phyloP scores from a whole-genome alignment of 2,329 filamentous ascomycete genomes.

The Xylaria hypoxylon region DNA sequence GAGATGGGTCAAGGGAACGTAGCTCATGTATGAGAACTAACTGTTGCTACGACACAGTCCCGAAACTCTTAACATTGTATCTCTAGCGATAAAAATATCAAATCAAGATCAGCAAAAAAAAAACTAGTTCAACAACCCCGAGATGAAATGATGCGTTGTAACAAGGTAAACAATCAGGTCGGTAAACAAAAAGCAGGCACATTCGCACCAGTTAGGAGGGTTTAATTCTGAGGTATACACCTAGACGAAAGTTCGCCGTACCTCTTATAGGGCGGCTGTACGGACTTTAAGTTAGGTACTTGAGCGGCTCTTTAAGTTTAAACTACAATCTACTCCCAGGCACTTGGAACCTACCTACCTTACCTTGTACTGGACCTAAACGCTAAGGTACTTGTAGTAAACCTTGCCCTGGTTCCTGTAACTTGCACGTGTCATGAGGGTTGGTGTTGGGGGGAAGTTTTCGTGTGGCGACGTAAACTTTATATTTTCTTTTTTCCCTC shows the following conservation, averaged over 20 bases:
- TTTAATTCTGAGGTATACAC: too few relatives aligned
- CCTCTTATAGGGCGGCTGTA: too few relatives aligned
- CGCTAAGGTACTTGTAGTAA: neutral
- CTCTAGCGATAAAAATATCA: slow-evolving; percentile 43
- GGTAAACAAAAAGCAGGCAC: neutral
- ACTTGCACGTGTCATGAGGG: neutral
- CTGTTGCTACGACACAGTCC: slow-evolving; percentile 33
- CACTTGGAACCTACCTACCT: neutral
- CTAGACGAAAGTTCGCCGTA: too few relatives aligned
- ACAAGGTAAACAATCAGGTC: neutral
- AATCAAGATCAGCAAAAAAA: slow-evolving; percentile 43
- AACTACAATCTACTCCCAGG: neutral
- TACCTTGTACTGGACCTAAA: neutral
- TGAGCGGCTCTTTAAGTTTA: neutral
- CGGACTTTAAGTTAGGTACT: neutral
- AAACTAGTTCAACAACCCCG: neutral
- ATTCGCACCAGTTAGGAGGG: neutral
- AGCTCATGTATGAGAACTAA: slow-evolving; percentile 39
- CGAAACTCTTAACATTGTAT: slow-evolving; percentile 44
- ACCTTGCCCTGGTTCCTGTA: neutral
- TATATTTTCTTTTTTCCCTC: too few relatives aligned
- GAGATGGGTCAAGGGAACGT: slow-evolving; percentile 41
- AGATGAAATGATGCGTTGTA: neutral
- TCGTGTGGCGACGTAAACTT: too few relatives aligned
- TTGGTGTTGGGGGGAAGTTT: neutral